A percentile compares a stretch with the other conserved stretches of the same genome.
These are phyloP conservation scores for Epichloe aotearoae DNA, from an alignment of 2,329 filamentous ascomycete species.

Conservation along the genomic window DNA sequence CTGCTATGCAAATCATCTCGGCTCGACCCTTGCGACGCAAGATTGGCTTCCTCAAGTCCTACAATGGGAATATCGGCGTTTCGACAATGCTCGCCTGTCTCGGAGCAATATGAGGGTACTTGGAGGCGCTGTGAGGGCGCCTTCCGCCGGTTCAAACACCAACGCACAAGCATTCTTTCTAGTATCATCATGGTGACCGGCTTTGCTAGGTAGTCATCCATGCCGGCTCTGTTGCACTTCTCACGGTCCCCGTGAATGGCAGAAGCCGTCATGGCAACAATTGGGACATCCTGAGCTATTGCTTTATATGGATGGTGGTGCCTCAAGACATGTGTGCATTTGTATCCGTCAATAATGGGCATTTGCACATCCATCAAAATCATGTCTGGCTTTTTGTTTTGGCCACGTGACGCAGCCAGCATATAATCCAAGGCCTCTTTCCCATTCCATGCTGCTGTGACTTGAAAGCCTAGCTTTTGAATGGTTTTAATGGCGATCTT, in stretches of 20 bases:
- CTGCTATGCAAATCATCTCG: conserved; percentile 18
- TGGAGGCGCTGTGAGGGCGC: conserved; percentile 12
- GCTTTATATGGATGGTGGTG: conserved; percentile 52
- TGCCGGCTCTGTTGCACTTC: conserved; percentile 59
- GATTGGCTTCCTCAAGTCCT: conserved; percentile 16
- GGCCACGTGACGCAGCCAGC: conserved; percentile 34
- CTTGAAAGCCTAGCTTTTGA: conserved; percentile 57
- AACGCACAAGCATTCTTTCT: conserved; percentile 59
- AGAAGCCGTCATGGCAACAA: conserved; percentile 71
- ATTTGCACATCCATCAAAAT: conserved; percentile 72
- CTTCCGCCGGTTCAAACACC: conserved; percentile 33
- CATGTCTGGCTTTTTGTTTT: conserved; percentile 50
- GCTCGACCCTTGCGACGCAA: conserved; percentile 6
- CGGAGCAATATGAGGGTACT: conserved; percentile 31
- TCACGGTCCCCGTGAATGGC: conserved; percentile 66
- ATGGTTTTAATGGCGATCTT: conserved; percentile 68
- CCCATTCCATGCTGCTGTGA: conserved; percentile 62
- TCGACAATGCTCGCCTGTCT: conserved; percentile 28
- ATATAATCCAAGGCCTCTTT: conserved; percentile 68
- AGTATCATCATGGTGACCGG: conserved; percentile 56
- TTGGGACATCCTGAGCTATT: conserved; percentile 49
- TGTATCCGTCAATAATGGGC: conserved; percentile 66
- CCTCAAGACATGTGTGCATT: conserved; percentile 59
- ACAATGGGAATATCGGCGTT: conserved; percentile 28
- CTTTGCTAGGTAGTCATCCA: conserved; percentile 66